phyloP scores from a whole-genome alignment of 2,329 filamentous ascomycete genomes.

The Diplodia sapinea region DNA sequence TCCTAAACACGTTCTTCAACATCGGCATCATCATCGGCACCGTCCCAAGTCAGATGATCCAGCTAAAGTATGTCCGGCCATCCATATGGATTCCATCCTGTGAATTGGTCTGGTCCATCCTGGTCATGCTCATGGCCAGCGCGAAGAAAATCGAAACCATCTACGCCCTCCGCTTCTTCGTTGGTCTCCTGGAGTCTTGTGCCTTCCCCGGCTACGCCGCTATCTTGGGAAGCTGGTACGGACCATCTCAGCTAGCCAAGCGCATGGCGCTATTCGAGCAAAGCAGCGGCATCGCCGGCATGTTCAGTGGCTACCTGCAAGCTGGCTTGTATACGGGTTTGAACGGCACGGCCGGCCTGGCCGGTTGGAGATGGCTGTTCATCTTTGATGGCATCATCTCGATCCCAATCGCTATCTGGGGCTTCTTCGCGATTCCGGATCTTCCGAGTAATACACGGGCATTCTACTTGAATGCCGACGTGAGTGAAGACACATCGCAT shows the following conservation, averaged over 20 bases:
- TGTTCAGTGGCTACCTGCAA: constrained; percentile 44
- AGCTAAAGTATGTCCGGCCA: constrained; percentile 29
- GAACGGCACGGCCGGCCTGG: constrained; percentile 36
- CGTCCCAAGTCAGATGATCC: constrained; percentile 28
- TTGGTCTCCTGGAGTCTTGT: constrained; percentile 43
- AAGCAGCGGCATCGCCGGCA: constrained; percentile 40
- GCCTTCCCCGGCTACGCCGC: constrained; percentile 47
- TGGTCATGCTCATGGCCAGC: constrained; percentile 28
- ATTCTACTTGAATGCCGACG: constrained; percentile 36
- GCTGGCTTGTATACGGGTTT: constrained; percentile 41
- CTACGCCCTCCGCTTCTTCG: constrained; percentile 47
- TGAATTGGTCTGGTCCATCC: constrained; percentile 29
- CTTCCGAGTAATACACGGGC: constrained; percentile 38
- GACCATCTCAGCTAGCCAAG: constrained; percentile 41
- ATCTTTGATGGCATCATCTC: constrained; percentile 42
- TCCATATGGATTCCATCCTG: constrained; percentile 27
- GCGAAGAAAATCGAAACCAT: constrained; percentile 28
- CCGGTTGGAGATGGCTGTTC: constrained; percentile 43
- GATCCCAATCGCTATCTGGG: constrained; percentile 41
- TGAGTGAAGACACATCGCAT: not conserved
- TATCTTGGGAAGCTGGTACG: constrained; percentile 42
- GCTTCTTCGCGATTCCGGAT: constrained; percentile 40
- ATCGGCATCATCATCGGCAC: constrained; percentile 30
- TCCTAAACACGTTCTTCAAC: constrained; percentile 26
- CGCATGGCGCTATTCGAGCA: constrained; percentile 41